Evolutionary conservation across 2,329 filamentous ascomycete species (phyloP).

Genomic region (Magnaporthiopsis rhizophila): DNA sequence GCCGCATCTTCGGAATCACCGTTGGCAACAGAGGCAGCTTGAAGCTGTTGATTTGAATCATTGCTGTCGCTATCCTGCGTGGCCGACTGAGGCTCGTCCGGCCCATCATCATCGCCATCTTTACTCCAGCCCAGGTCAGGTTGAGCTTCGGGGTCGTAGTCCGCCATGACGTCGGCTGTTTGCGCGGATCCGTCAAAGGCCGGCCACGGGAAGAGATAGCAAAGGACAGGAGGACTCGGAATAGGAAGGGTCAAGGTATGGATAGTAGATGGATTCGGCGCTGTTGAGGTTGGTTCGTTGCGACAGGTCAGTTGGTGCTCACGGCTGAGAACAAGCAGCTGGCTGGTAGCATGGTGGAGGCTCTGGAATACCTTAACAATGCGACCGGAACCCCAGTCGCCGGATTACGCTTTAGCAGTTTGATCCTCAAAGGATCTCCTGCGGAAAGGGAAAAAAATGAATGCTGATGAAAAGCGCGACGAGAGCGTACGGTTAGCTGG

Average conservation of each 20-base stretch:
- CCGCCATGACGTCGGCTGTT: constrained; percentile 3
- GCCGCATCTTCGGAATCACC: constrained; percentile 41
- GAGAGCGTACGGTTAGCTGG: not conserved
- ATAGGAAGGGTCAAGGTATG: not conserved
- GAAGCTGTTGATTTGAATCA: constrained; percentile 31
- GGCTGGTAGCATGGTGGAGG: not conserved
- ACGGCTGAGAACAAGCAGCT: not conserved
- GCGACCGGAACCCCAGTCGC: not conserved
- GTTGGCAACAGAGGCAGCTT: constrained; percentile 35
- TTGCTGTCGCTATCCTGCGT: constrained; percentile 40
- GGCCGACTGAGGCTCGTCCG: constrained; percentile 10
- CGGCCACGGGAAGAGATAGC: not conserved
- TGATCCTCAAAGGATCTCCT: not conserved
- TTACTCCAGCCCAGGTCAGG: constrained; percentile 9
- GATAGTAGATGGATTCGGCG: not conserved
- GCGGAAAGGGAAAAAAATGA: not conserved
- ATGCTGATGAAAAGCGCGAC: not conserved
- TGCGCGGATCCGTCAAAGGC: not conserved
- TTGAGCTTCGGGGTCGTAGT: constrained; percentile 5
- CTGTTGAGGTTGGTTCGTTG: not conserved
- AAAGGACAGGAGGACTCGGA: not conserved
- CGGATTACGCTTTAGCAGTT: not conserved
- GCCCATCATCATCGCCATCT: constrained; percentile 14
- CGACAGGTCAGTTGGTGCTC: not conserved
- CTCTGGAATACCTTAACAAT: not conserved